Conservation (phyloP, 2,329 filamentous ascomycete genomes). For the Ophiosphaerella korrae region DNA sequence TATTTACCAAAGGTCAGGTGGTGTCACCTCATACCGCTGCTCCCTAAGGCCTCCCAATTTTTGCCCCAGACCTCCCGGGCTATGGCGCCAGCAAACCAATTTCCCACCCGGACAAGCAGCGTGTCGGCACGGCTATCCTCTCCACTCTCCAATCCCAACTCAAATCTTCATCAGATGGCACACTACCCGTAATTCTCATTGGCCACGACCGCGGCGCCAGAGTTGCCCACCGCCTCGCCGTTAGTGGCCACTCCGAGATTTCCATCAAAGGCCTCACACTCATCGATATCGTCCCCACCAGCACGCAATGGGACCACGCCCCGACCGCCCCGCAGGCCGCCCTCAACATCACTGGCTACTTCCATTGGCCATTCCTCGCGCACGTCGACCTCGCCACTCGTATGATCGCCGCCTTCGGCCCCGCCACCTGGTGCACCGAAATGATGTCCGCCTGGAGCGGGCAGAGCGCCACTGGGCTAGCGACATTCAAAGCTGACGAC, state of each 20-base stretch:
- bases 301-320: conserved; percentile 58
- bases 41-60: conserved; percentile 34
- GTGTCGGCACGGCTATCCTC: conserved; percentile 31
- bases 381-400: conserved; percentile 60
- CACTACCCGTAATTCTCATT: conserved; percentile 48
- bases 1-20: conserved; percentile 21
- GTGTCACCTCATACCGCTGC: conserved; percentile 39
- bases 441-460: conserved; percentile 47
- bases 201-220: conserved; percentile 64
- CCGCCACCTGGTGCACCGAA: conserved; percentile 46
- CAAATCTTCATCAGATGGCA: conserved; percentile 10
- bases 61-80: conserved; percentile 39
- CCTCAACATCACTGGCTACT: conserved; percentile 54
- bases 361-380: conserved; percentile 65
- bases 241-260: conserved; percentile 53
- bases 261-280: conserved; percentile 38
- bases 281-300: conserved; percentile 54
- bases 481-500: conserved; percentile 23
- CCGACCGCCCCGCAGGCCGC: conserved; percentile 47
- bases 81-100: conserved; percentile 38
- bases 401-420: conserved; percentile 52
- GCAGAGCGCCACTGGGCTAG: conserved; percentile 12
- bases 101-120: conserved; percentile 34
- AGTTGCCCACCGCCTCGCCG: conserved; percentile 60
- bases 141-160: conserved; percentile 31